These are phyloP conservation scores for Phycomyces nitens DNA, from an alignment of 192 early-diverging fungal species.

Conservation along the genomic window DNA sequence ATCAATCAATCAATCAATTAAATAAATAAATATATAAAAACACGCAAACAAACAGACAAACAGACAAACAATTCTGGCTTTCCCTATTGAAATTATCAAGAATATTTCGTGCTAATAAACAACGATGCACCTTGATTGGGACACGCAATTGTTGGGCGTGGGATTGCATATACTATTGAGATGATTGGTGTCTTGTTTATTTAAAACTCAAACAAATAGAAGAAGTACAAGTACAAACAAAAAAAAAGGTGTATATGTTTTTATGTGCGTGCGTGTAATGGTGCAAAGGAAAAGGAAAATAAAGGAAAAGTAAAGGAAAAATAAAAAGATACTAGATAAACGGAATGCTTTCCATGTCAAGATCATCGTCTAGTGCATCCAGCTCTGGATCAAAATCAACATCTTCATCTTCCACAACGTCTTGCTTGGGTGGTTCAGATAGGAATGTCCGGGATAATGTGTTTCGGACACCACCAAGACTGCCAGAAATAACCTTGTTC, in stretches of 20 bases:
- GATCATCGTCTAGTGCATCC: constrained; percentile 18
- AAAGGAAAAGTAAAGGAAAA: background rate
- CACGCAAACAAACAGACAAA: background rate
- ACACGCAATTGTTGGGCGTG: no score
- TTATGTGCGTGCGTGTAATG: no score
- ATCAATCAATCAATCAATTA: background rate
- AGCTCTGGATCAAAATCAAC: constrained; percentile 19
- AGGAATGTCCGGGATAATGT: constrained; percentile 26
- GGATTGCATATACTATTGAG: no score
- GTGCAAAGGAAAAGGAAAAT: background rate
- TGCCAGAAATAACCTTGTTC: constrained; percentile 10
- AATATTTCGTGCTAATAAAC: no score
- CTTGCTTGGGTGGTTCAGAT: constrained; percentile 4
- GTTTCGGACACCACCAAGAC: constrained; percentile 15
- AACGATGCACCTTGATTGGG: no score
- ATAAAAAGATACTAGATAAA: constrained; percentile 20
- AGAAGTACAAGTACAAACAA: no score
- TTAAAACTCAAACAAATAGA: no score
- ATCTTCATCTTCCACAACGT: constrained; percentile 1
- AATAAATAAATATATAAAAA: background rate
- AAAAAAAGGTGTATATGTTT: no score
- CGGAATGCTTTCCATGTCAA: constrained; percentile 31
- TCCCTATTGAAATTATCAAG: no score
- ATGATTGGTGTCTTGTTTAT: no score
- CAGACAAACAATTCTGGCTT: background rate